Evolutionary conservation across 177 flowering plant species (phyloP), one percentile per base, ranked within the genome.

Genomic region (Tripterygium wilfordii): DNA sequence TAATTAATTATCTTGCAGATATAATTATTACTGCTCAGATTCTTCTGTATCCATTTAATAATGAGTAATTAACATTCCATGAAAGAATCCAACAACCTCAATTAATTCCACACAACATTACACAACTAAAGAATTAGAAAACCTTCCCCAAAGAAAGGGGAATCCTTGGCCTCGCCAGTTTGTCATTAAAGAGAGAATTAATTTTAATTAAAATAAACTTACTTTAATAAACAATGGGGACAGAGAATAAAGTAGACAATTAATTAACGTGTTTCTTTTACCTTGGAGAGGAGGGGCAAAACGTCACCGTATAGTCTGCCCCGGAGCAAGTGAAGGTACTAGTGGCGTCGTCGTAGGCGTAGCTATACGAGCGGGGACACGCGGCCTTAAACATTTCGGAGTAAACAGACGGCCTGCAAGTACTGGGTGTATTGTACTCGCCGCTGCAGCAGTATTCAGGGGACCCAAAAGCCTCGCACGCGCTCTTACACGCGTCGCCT

Each of bases 281-380:
- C 78, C 78, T 73, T 19, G 70, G 72, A 9, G 65, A 60, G 6
- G 72, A 69, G 2, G 78, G 75, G 53, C 75, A 74, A 67, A 74
- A 70, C 13, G 75, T 74, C 22, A 74, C 57, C 38, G 75, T 61
- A 40, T 74, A 74, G 56, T 66, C 78, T 1, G 75, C 72, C 0
- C 59, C 70, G 17, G 62, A 37, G 21, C 74, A 72, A 0, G 77
- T 72, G 24, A 69, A 72, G 0, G 75, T 74, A 29, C 75, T 73
- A 1, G 65, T 53, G 4, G 72, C 65, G 32, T 73, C 78, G 27
- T 73, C 78, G 50, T 66, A 73, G 0, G 75, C 75, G 42, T 74
- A 74, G 59, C 75, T 74, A 36, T 74, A 70, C 29, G 78, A 66
- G 17, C 43, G 54, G 2, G 75, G 75, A 35, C 75, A 74, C 2